Conservation (phyloP, 345 rosid genomes). For the Syzygium aqueum region DNA sequence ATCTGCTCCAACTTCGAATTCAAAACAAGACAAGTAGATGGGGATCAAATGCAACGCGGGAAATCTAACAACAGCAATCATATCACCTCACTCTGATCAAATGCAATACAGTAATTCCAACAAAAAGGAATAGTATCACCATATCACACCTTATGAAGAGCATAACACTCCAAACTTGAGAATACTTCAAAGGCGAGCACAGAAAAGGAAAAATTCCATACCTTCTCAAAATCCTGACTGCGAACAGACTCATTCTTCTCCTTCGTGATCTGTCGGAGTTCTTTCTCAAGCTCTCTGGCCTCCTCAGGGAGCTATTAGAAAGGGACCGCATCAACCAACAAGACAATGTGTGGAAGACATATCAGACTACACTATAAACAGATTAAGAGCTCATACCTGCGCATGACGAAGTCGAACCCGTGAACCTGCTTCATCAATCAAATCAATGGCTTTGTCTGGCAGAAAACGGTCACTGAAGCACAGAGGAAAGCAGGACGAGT, state of each 20-base stretch:
- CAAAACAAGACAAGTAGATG: neutral
- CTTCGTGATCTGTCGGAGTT: constrained; percentile 86
- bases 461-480: constrained; percentile 84
- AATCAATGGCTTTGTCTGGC: constrained; percentile 97
- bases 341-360: neutral
- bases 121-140: neutral
- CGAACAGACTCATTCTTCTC: constrained; percentile 97
- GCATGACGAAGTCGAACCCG: constrained; percentile 95
- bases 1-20: neutral
- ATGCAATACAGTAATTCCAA: neutral
- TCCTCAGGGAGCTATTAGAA: constrained; percentile 84
- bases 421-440: constrained; percentile 99
- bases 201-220: constrained; percentile 5
- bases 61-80: neutral
- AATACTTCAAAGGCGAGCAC: neutral
- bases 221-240: constrained; percentile 96
- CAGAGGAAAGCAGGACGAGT: neutral
- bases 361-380: neutral
- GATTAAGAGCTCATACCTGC: constrained; percentile 36
- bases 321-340: neutral
- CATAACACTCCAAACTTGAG: neutral
- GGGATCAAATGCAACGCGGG: neutral
- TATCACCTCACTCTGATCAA: neutral
- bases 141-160: neutral
- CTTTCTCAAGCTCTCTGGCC: constrained; percentile 93